phyloP scores from a whole-genome alignment of 768 basidiomycete genomes.

The Peribolospora kevripleyi region DNA sequence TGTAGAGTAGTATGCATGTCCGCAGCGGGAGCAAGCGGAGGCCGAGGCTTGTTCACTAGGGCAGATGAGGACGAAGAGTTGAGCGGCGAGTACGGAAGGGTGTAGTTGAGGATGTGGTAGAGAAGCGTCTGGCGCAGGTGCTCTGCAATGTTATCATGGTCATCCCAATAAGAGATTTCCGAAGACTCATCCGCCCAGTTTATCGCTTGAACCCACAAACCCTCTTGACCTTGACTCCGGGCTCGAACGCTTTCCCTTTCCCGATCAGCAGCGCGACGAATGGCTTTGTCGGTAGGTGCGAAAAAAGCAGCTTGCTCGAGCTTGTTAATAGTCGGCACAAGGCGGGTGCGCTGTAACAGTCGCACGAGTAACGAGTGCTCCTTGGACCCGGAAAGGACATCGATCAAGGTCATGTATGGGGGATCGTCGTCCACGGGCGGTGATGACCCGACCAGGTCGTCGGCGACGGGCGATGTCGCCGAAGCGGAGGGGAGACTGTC shows the following conservation, averaged over 20 bases:
- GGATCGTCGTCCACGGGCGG: too few species aligned
- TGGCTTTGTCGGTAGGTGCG: constrained; percentile 84
- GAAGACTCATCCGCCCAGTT: constrained; percentile 17
- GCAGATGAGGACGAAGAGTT: constrained; percentile 14
- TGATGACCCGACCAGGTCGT: too few species aligned
- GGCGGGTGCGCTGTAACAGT: constrained; percentile 57
- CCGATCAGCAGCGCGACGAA: constrained; percentile 26
- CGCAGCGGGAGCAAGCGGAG: constrained; percentile 17
- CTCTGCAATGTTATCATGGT: constrained; percentile 56
- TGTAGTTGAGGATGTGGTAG: constrained; percentile 76
- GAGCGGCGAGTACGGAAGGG: constrained; percentile 28
- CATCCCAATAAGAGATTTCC: constrained; percentile 15
- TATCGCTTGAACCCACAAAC: constrained; percentile 2
- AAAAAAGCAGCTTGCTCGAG: constrained; percentile 67
- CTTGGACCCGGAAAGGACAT: too few species aligned
- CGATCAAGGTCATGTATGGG: too few species aligned
- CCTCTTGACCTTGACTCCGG: neutral
- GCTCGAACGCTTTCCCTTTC: neutral
- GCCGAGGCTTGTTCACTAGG: constrained; percentile 15
- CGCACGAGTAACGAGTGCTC: constrained; percentile 29
- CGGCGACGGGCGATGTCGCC: too few species aligned
- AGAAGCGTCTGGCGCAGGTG: constrained; percentile 70
- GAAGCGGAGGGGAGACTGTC: too few species aligned
- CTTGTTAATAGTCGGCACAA: constrained; percentile 75
- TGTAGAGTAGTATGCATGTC: constrained; percentile 43